Evolutionary conservation across 805 yeast species (phyloP).

Genomic region (Yarrowia sp.): DNA sequence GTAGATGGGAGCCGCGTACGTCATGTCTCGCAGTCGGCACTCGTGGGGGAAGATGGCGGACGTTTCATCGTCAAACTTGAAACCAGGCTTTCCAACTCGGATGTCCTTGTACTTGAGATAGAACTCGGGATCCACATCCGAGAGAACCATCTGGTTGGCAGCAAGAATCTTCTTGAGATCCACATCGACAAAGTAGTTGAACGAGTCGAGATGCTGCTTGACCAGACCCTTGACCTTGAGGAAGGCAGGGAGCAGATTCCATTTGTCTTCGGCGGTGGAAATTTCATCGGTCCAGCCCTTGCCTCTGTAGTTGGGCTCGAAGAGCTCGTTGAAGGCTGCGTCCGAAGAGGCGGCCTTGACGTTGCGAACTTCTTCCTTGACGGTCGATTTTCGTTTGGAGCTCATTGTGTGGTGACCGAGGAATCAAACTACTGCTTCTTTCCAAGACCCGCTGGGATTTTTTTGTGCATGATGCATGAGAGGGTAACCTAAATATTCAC

Average conservation of each 20-base stretch:
- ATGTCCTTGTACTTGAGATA: slow-evolving; percentile 92
- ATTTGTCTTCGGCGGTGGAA: slow-evolving; percentile 85
- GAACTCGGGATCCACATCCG: slow-evolving; percentile 97
- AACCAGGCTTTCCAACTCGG: slow-evolving; percentile 71
- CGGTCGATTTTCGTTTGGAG: slow-evolving; percentile 26
- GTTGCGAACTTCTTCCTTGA: slow-evolving; percentile 12
- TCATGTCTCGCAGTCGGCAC: slow-evolving; percentile 90
- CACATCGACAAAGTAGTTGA: slow-evolving; percentile 91
- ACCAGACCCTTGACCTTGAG: slow-evolving; percentile 94
- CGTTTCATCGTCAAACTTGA: slow-evolving; percentile 43
- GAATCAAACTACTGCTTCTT: slow-evolving; percentile 8
- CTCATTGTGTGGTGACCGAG: slow-evolving; percentile 22
- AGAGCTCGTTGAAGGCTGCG: slow-evolving; percentile 66
- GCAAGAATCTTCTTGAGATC: slow-evolving; percentile 90
- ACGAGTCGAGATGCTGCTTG: slow-evolving; percentile 97
- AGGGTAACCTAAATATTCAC: slow-evolving; percentile 19
- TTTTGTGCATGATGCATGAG: slow-evolving; percentile 36
- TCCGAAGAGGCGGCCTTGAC: slow-evolving; percentile 39
- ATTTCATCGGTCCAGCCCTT: slow-evolving; percentile 85
- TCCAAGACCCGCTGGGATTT: slow-evolving; percentile 15
- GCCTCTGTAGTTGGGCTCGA: slow-evolving; percentile 85
- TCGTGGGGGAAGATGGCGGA: slow-evolving; percentile 75
- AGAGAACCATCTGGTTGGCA: slow-evolving; percentile 86
- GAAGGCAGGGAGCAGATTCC: slow-evolving; percentile 96
- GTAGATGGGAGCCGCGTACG: slow-evolving; percentile 92